These are phyloP conservation scores for Leptographium flavum DNA, from an alignment of 2,329 filamentous ascomycete genomes.

Conservation along the genomic window DNA sequence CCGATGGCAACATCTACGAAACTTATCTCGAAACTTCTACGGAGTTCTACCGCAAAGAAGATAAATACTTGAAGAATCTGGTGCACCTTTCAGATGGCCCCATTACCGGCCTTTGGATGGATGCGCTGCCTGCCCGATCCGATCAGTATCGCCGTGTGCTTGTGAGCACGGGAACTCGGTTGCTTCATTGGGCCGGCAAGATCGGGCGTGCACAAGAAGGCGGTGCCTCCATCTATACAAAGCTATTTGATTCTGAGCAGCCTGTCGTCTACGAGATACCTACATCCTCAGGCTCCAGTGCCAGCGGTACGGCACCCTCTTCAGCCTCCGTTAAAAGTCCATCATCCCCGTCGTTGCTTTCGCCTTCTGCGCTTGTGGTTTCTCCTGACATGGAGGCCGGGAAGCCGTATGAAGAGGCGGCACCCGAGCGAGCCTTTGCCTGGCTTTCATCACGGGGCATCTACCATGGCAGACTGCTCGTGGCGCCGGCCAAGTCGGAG, in stretches of 20 bases:
- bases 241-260: conserved; percentile 75
- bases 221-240: conserved; percentile 71
- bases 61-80: conserved; percentile 76
- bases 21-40: conserved; percentile 86
- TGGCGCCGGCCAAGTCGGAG: conserved; percentile 42
- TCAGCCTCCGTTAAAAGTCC: conserved; percentile 11
- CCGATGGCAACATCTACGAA: conserved; percentile 93
- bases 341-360: conserved; percentile 21
- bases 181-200: conserved; percentile 72
- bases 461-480: conserved; percentile 68
- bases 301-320: not conserved
- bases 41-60: conserved; percentile 90
- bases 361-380: conserved; percentile 51
- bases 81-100: conserved; percentile 73
- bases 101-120: conserved; percentile 75
- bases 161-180: conserved; percentile 60
- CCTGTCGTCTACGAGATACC: conserved; percentile 62
- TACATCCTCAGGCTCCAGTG: conserved; percentile 22
- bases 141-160: conserved; percentile 61
- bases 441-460: conserved; percentile 85
- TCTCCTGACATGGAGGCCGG: conserved; percentile 55
- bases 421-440: conserved; percentile 62
- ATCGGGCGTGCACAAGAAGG: conserved; percentile 58
- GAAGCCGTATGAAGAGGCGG: conserved; percentile 37
- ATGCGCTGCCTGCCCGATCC: conserved; percentile 48